phyloP scores from a whole-genome alignment of 495 filamentous ascomycete genomes.

The Xeromyces bisporus region DNA sequence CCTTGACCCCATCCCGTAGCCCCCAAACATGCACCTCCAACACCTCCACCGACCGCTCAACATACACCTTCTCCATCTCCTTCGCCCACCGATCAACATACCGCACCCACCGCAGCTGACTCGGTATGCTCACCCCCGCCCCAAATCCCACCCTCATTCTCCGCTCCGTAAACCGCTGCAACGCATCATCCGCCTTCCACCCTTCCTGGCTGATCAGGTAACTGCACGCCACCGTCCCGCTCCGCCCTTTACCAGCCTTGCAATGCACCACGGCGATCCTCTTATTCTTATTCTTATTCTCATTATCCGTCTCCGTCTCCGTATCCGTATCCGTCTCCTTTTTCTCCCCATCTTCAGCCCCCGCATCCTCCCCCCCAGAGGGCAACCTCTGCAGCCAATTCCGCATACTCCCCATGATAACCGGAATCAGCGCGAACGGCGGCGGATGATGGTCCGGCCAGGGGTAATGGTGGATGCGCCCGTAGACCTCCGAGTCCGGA shows the following conservation, averaged over 20 bases:
- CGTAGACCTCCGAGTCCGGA: constrained; percentile 72
- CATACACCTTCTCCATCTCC: constrained; percentile 52
- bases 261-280: constrained; percentile 86
- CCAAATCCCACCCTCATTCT: constrained; percentile 84
- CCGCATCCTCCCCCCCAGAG: too few species aligned
- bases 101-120: constrained; percentile 72
- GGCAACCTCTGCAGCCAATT: constrained; percentile 60
- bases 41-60: constrained; percentile 71
- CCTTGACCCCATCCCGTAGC: constrained; percentile 70
- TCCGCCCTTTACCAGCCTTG: constrained; percentile 91
- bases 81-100: constrained; percentile 83
- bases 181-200: constrained; percentile 63
- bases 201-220: constrained; percentile 85
- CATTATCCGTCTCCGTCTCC: constrained; percentile 3
- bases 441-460: constrained; percentile 97
- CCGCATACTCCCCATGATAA: constrained; percentile 79
- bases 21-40: constrained; percentile 85
- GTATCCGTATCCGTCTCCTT: too few species aligned
- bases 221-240: constrained; percentile 71
- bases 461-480: constrained; percentile 71
- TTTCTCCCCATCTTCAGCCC: constrained; percentile 16
- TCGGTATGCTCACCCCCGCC: constrained; percentile 79
- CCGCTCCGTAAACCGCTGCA: constrained; percentile 67
- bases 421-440: constrained; percentile 71
- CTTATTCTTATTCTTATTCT: constrained; percentile 14